Evolutionary conservation across 2,329 filamentous ascomycete genomes (phyloP).

Genomic region (Sclerotinia subarctica): DNA sequence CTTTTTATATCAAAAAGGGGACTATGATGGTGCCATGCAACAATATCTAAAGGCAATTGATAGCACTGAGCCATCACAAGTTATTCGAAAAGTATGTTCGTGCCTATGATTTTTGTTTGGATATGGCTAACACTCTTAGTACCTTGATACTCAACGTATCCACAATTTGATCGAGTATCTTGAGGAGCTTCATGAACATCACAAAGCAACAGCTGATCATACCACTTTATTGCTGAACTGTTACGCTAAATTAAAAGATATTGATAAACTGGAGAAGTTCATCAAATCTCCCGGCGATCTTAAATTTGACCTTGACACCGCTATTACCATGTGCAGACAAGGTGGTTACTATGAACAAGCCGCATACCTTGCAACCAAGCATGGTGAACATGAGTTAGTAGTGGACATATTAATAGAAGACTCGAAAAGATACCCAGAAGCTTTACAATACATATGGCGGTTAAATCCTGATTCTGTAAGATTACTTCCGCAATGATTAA

Average conservation of each 20-base stretch:
- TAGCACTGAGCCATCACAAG: conserved; percentile 91
- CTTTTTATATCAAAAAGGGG: conserved; percentile 88
- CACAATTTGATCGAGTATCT: conserved; percentile 97
- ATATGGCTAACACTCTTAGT: conserved; percentile 50
- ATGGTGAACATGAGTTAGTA: conserved; percentile 89
- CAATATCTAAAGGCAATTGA: conserved; percentile 96
- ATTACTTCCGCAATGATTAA: conserved; percentile 23
- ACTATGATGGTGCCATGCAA: conserved; percentile 98
- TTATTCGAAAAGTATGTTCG: conserved; percentile 74
- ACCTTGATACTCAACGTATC: conserved; percentile 93
- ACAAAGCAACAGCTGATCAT: conserved; percentile 90
- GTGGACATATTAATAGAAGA: conserved; percentile 96
- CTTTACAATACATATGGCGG: conserved; percentile 86
- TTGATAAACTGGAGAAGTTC: conserved; percentile 91
- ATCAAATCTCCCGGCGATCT: conserved; percentile 93
- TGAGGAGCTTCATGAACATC: conserved; percentile 91
- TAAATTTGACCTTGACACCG: conserved; percentile 95
- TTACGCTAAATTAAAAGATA: conserved; percentile 96
- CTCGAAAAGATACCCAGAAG: conserved; percentile 83
- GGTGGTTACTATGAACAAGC: conserved; percentile 97
- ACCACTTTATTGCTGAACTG: conserved; percentile 94
- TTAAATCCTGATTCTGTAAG: conserved; percentile 73
- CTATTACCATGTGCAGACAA: conserved; percentile 95
- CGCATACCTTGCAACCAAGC: conserved; percentile 89
- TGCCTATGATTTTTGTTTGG: not conserved